Evolutionary conservation across 176 grass and related monocot species (phyloP).

Genomic region (Pontederia crassipes): DNA sequence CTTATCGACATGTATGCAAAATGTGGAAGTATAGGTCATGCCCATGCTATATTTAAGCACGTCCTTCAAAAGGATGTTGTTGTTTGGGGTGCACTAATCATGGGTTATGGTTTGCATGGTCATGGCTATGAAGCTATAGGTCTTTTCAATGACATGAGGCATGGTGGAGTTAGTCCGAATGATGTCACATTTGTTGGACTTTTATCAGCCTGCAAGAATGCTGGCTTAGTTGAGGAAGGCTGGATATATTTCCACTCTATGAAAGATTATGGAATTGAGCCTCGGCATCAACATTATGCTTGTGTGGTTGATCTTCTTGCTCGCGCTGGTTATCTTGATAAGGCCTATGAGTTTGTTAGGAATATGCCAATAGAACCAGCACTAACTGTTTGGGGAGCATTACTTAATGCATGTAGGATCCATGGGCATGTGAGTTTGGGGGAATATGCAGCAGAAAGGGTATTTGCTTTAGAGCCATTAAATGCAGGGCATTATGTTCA

Average conservation of each 20-base stretch:
- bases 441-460: constrained; percentile 30
- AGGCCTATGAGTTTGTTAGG: constrained; percentile 40
- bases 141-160: constrained; percentile 51
- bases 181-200: constrained; percentile 57
- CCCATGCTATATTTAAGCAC: constrained; percentile 31
- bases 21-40: constrained; percentile 40
- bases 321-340: constrained; percentile 49
- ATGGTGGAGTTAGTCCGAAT: constrained; percentile 37
- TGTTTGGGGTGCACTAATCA: constrained; percentile 59
- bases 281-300: constrained; percentile 56
- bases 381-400: constrained; percentile 62
- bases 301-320: constrained; percentile 58
- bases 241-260: constrained; percentile 65
- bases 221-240: constrained; percentile 43
- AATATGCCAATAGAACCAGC: constrained; percentile 51
- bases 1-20: constrained; percentile 65
- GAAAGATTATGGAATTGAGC: constrained; percentile 46
- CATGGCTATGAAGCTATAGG: constrained; percentile 30
- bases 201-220: constrained; percentile 54
- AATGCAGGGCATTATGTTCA: constrained; percentile 68
- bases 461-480: constrained; percentile 50
- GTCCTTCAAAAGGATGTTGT: constrained; percentile 45
- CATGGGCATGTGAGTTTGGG: constrained; percentile 37
- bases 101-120: constrained; percentile 48
- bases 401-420: constrained; percentile 58